Conservation (phyloP, 2,329 filamentous ascomycete species). For the Colletotrichum gloeosporioides region DNA sequence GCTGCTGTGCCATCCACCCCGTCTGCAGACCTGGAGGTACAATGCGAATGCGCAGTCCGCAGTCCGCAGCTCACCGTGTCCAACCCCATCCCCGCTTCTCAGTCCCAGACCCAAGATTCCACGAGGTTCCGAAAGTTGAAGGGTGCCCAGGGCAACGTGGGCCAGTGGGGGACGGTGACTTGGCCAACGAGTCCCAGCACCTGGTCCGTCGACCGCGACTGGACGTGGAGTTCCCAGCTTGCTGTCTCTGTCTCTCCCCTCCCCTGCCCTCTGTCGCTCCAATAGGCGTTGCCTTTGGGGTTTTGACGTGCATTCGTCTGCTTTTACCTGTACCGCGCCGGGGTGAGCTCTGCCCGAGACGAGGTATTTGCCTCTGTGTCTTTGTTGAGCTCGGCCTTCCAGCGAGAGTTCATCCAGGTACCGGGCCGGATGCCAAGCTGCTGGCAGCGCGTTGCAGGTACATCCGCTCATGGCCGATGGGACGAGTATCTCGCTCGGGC, state of each 20-base stretch:
- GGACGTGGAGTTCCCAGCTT: not conserved
- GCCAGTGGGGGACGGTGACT: conserved; percentile 19
- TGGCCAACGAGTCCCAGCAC: not conserved
- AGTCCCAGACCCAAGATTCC: conserved; percentile 16
- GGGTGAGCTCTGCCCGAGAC: not conserved
- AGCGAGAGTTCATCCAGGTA: conserved; percentile 1
- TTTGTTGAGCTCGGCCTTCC: not conserved
- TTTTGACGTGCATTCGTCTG: conserved; percentile 16
- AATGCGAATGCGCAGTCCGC: not conserved
- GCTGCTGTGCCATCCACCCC: conserved; percentile 13
- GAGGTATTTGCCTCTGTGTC: conserved; percentile 1
- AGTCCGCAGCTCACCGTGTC: not conserved
- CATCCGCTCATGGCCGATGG: not conserved
- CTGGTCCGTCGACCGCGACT: not conserved
- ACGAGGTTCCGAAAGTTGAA: conserved; percentile 12
- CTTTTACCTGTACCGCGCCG: not conserved
- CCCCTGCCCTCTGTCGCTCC: conserved; percentile 1
- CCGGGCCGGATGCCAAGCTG: not conserved
- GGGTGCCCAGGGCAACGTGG: conserved; percentile 14
- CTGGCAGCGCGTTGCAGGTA: not conserved
- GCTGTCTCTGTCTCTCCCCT: not conserved
- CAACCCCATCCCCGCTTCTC: conserved; percentile 7
- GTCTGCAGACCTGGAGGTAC: not conserved
- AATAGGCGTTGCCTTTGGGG: conserved; percentile 2
- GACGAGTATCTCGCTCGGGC: not conserved